Evolutionary conservation across 2,329 filamentous ascomycete species (phyloP), one percentile per base, ranked within the genome.

Genomic region (Alternaria brassicae): DNA sequence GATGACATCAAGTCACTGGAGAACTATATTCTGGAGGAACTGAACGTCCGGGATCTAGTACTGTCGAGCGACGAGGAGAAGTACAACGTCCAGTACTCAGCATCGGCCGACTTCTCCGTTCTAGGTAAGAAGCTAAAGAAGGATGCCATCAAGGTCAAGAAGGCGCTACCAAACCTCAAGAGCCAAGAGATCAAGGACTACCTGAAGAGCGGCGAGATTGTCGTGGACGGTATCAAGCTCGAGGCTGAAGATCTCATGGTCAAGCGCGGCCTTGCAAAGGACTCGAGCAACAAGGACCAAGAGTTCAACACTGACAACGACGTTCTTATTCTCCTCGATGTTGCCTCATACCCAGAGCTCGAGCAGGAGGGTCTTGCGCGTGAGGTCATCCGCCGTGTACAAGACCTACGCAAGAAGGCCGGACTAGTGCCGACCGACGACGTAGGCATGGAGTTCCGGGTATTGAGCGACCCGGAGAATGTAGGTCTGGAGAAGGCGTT

Each of bases 101-200:
- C 94, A 15, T 88, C 86, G 37, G 93, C 93, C 7, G 95, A 99
- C 78, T 97, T 95, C 90, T 93, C 95, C 13, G 90, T 91, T 2
- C 85, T 99, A 15, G 95, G 95, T 66, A 97, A 97, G 86, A 98
- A 98, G 82, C 85, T 98, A 69, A 96, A 96, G 85, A 97, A 97
- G 80, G 93, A 97, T 72, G 91, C 93, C 66, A 88, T 89, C 66
- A 92, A 90, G 75, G 93, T 98, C 68, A 96, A 96, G 83, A 96
- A 94, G 81, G 93, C 91, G 2, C 82, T 99, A 44, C 93, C 93
- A 6, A 84, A 81, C 37, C 82, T 99, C 48, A 91, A 86, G 19
- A 93, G 89, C 67, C 88, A 91, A 10, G 86, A 97, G 67, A 92
- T 97, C 61, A 91, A 93, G 76, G 81, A 83, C 37, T 99, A 93